Conservation (phyloP, 2,329 filamentous ascomycete species). For the Beauveria asiatica region DNA sequence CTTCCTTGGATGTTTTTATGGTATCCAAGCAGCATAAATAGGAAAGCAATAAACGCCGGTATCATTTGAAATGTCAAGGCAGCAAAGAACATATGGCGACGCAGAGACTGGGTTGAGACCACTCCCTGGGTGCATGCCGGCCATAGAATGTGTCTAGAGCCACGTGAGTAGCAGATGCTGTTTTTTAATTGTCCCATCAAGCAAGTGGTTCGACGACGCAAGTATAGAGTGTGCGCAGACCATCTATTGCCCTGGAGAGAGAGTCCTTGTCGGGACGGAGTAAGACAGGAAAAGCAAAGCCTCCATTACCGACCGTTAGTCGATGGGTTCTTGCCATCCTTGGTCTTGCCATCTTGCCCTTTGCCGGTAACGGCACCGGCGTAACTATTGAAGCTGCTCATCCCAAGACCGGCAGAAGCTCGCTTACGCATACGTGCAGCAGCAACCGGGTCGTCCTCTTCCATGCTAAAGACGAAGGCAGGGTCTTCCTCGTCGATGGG, state of each 20-base stretch:
- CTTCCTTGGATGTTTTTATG: background rate
- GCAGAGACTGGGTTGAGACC: background rate
- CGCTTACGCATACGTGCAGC: conserved; percentile 40
- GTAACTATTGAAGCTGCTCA: conserved; percentile 34
- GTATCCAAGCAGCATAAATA: background rate
- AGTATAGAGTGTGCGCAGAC: background rate
- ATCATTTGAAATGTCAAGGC: background rate
- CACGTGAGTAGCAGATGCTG: background rate
- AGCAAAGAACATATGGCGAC: background rate
- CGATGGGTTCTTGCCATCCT: conserved; percentile 21
- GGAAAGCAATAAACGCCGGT: conserved; percentile 1
- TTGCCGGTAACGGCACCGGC: conserved; percentile 27
- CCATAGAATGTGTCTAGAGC: background rate
- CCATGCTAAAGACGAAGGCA: conserved; percentile 58
- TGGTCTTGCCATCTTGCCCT: conserved; percentile 18
- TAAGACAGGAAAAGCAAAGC: background rate
- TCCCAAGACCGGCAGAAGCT: conserved; percentile 34
- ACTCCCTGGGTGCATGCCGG: background rate
- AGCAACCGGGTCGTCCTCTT: conserved; percentile 46
- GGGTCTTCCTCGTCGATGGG: conserved; percentile 58
- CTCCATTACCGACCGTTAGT: conserved; percentile 21
- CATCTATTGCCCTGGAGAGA: background rate
- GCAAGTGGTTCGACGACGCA: background rate
- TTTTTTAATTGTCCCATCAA: background rate
- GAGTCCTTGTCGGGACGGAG: background rate